Conservation (phyloP, 2,329 filamentous ascomycete species). For the Paracorniculantispora psalliotae region DNA sequence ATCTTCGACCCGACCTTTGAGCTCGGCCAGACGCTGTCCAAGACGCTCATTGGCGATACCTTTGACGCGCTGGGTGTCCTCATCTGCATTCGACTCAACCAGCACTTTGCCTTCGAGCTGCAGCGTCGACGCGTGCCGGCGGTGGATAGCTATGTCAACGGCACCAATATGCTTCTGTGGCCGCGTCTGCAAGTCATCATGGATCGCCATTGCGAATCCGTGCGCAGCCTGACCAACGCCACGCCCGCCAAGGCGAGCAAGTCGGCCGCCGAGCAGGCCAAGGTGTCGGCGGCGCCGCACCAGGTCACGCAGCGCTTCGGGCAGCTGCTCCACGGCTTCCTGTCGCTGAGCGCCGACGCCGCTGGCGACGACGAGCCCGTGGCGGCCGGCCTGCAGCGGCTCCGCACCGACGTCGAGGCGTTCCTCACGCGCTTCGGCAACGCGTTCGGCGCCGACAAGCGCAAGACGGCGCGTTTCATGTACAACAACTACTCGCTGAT, state of each 20-base stretch:
- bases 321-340: conserved; percentile 80
- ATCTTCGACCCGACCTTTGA: conserved; percentile 87
- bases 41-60: conserved; percentile 67
- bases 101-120: conserved; percentile 89
- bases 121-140: conserved; percentile 87
- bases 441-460: conserved; percentile 64
- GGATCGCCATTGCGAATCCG: conserved; percentile 85
- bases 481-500: conserved; percentile 96
- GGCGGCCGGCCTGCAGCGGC: conserved; percentile 68
- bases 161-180: conserved; percentile 93
- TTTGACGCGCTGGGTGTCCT: conserved; percentile 83
- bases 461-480: conserved; percentile 81
- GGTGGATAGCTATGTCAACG: conserved; percentile 88
- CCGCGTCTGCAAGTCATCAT: conserved; percentile 91
- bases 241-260: conserved; percentile 42
- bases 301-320: conserved; percentile 93
- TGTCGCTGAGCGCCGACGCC: conserved; percentile 81
- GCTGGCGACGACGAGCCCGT: conserved; percentile 90
- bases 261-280: conserved; percentile 46
- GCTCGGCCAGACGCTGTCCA: conserved; percentile 74
- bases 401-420: conserved; percentile 76
- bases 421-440: conserved; percentile 77
- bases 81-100: conserved; percentile 88
- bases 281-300: conserved; percentile 77
- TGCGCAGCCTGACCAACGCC: conserved; percentile 57